A percentile compares a stretch with the other conserved stretches of the same genome.
phyloP scores from a whole-genome alignment of 176 grass and related monocot species.

The Aegilops longissima region DNA sequence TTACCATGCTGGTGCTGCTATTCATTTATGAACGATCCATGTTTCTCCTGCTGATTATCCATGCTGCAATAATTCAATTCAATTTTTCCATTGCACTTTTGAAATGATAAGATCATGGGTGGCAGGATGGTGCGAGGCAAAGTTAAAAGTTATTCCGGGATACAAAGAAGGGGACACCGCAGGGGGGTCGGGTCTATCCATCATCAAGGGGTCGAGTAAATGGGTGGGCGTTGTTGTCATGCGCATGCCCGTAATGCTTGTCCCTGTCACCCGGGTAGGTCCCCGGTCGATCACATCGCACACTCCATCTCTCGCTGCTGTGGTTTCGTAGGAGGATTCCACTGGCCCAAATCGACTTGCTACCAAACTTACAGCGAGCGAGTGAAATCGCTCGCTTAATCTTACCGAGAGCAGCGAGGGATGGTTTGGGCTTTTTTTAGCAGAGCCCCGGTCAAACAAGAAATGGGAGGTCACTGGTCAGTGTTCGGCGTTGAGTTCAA shows the following conservation, averaged over 20 bases:
- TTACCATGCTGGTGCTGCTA: background rate
- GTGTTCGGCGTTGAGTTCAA: too few relatives aligned
- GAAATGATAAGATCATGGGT: too few relatives aligned
- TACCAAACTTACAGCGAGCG: background rate
- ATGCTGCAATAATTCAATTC: background rate
- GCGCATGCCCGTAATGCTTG: constrained; percentile 35
- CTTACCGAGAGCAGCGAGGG: background rate
- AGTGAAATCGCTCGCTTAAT: background rate
- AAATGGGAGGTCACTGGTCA: background rate
- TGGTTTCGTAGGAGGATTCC: constrained; percentile 8
- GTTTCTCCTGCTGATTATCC: background rate
- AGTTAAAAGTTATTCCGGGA: background rate
- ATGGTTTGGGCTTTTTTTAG: background rate
- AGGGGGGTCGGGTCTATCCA: background rate
- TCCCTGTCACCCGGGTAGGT: constrained; percentile 29
- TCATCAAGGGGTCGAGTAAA: constrained; percentile 18
- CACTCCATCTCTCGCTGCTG: background rate
- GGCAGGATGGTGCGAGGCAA: too few relatives aligned
- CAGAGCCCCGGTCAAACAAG: background rate
- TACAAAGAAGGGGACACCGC: background rate
- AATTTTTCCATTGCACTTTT: background rate
- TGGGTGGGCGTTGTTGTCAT: constrained; percentile 31
- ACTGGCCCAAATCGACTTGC: background rate
- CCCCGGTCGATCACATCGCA: background rate
- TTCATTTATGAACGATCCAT: background rate